Evolutionary conservation across 345 rosid species (phyloP).

Genomic region (Erysimum cheiranthoides): DNA sequence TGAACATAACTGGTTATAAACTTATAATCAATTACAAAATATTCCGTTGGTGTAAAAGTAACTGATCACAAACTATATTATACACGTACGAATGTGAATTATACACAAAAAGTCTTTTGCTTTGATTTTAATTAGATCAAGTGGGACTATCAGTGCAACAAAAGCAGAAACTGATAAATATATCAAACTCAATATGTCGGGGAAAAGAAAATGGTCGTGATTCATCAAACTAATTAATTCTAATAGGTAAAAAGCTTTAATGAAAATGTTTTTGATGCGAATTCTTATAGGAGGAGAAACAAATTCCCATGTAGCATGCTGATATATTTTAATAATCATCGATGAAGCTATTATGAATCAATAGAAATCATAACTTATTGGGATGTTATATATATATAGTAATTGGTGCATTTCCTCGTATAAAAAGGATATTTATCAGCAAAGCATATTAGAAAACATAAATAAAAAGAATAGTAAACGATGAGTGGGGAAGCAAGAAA

Average conservation of each 20-base stretch:
- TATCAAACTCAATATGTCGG: conserved; percentile 27
- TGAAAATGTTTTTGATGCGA: not conserved
- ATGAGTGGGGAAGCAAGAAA: not conserved
- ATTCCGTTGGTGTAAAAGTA: conserved; percentile 13
- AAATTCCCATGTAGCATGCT: too few species aligned
- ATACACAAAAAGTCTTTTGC: conserved; percentile 14
- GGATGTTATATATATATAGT: too few species aligned
- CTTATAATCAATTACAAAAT: not conserved
- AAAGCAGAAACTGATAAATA: conserved; percentile 20
- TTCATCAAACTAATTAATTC: conserved; percentile 13
- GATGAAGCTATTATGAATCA: too few species aligned
- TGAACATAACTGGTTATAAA: not conserved
- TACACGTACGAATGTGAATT: conserved; percentile 4
- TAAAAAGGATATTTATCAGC: too few species aligned
- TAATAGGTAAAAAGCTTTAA: not conserved
- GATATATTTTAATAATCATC: too few species aligned
- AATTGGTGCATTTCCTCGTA: too few species aligned
- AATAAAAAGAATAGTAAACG: not conserved
- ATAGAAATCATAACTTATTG: too few species aligned
- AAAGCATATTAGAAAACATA: too few species aligned
- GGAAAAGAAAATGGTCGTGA: conserved; percentile 10
- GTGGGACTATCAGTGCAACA: conserved; percentile 34
- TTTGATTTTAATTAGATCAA: conserved; percentile 30
- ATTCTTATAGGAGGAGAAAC: not conserved
- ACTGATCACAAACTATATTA: not conserved